These are phyloP conservation scores for Phyllostachys edulis DNA, from an alignment of 176 grass and related monocot genomes.

Conservation along the genomic window DNA sequence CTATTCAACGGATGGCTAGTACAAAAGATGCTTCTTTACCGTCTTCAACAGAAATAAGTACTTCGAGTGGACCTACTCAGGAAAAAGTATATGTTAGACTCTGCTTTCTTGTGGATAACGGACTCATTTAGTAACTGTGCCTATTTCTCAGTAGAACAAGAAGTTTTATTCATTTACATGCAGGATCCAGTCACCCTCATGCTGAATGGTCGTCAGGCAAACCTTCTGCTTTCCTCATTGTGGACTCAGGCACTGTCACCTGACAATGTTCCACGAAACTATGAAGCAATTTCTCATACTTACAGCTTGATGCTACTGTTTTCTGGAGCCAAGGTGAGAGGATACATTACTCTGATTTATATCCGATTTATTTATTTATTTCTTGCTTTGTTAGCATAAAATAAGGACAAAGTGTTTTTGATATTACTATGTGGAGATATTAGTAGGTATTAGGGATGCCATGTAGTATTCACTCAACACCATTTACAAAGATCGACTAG, in stretches of 20 bases:
- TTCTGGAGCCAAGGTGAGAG: slow-evolving; percentile 74
- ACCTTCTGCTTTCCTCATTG: slow-evolving; percentile 88
- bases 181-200: slow-evolving; percentile 72
- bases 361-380: not conserved
- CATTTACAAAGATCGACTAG: not conserved
- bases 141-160: slow-evolving; percentile 12
- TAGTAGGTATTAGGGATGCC: not conserved
- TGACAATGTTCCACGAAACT: slow-evolving; percentile 78
- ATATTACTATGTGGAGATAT: not conserved
- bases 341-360: not conserved
- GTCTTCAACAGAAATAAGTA: slow-evolving; percentile 41
- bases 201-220: slow-evolving; percentile 66
- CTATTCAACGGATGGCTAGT: slow-evolving; percentile 57
- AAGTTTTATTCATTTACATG: slow-evolving; percentile 27
- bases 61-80: slow-evolving; percentile 33
- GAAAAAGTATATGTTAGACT: slow-evolving; percentile 45
- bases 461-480: not conserved
- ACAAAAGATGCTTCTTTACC: slow-evolving; percentile 33
- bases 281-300: slow-evolving; percentile 91
- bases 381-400: not conserved
- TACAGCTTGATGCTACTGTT: slow-evolving; percentile 92
- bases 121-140: slow-evolving; percentile 13
- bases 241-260: slow-evolving; percentile 78
- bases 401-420: not conserved
- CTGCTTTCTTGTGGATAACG: slow-evolving; percentile 8